Base-by-base conservation (phyloP, 805 yeast species). In the Dipodascopsis tothii region DNA sequence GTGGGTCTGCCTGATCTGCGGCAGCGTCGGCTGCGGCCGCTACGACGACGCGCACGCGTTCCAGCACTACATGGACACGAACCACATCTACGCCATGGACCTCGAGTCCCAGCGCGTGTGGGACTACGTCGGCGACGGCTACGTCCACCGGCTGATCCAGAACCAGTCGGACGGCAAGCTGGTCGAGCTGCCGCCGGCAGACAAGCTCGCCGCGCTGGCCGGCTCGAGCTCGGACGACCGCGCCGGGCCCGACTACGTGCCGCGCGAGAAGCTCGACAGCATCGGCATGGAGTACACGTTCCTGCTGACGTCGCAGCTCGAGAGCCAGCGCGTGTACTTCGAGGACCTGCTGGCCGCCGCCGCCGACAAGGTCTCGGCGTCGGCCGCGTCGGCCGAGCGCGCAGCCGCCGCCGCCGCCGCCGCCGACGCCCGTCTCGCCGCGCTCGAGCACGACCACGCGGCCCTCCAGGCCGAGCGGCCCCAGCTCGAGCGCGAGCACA, bases 31-130 rank as follows among this genome's bases (percentile, higher is more conserved):
- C 0, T 87, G 96, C 65, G 90, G 94, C 33, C 65, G 96, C 48
- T 87, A 87, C 60, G 84, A 85, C 40, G 74, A 74, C 25, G 87
- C 82, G 40, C 96, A 87, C 66, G 94, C 95, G 0, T 76, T 85
- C 40, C 76, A 80, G 48, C 96, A 87, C 62, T 88, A 75, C 60
- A 75, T 79, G 16, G 68, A 69, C 6, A 81, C 94, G 0, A 79
- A 81, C 4, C 96, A 87, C 61, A 84, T 95, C 56, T 87, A 84
- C 65, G 83, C 95, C 0, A 86, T 87, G 95, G 95, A 87, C 57
- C 68, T 84, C 37, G 64, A 70, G 7, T 76, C 94, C 0, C 92
- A 87, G 48, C 69, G 96, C 33, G 95, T 87, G 1, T 87, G 96
- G 96, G 96, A 87, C 60, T 87, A 87, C 60, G 87, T 88, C 0